Base-by-base conservation (phyloP, 2,329 filamentous ascomycete species). In the Calonectria pauciramosa region DNA sequence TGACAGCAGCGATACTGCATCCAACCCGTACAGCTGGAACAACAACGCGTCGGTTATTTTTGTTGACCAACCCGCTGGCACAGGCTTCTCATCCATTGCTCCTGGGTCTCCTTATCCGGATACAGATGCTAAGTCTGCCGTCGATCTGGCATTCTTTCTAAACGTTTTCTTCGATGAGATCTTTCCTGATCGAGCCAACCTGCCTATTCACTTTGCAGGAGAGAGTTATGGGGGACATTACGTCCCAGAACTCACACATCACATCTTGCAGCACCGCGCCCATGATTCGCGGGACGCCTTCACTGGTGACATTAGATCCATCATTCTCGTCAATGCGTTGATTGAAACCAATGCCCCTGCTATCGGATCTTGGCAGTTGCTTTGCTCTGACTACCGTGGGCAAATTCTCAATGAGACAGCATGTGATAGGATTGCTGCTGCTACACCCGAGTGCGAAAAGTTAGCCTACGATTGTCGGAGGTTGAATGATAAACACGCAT, bases 1-100 rank as follows among this genome's bases (percentile, higher is more conserved):
- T 1, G 38, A 64, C 20, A 64, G 59, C 23, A 64, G n/a, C 8
- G 34, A 64, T 36, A 64, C 59, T 16, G 18, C 34, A 3, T 8
- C 23, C 14, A 64, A 64, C 16, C 59, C 59, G 5, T 20, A 64
- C 16, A 64, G 59, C 26, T 64, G 59, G 59, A 64, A 64, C 36
- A 64, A 44, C 36, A 64, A 64, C 9, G 59, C 59, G 20, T 64
- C 59, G 4, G 36, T 64, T 44, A 41, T 64, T 20, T 64, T 64
- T 28, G 8, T 64, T 6, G 59, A 64, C 18, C 59, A 64, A 16
- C 59, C 59, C 4, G 59, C 59, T 2, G 59, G 59, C 23, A 64
- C 59, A 0, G 59, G 59, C 1, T 64, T 44, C 2, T 41, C 59
- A 20, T 44, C 59, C 6, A n/a, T 64, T 36, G 7, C 36, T 2